Evolutionary conservation across 345 rosid genomes (phyloP), one percentile per base, ranked within the genome.

Genomic region (Hevea brasiliensis): DNA sequence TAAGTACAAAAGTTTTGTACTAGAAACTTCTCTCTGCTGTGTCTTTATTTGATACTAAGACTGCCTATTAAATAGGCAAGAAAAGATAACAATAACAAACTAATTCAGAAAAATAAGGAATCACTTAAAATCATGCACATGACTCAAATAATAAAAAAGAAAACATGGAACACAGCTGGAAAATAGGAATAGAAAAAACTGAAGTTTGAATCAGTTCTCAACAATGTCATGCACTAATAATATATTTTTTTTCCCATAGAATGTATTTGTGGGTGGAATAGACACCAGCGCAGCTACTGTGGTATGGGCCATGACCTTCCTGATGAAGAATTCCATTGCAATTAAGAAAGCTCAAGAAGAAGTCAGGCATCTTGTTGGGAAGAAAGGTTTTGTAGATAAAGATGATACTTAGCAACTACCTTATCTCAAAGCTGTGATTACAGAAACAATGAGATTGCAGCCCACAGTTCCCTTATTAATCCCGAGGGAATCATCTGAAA

Each of bases 291-390:
- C 85, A 0, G 68, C 81, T 2, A 65, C 85, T 0, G 66, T 81
- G 67, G 72, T 61, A 17, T 90, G 91, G 89, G 76, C 84, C 0
- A 87, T 88, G 83, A 80, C 85, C 0, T 72, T 72, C 10, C 76
- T 86, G 3, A 85, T 64, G 59, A 84, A 69, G 61, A 71, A 79
- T 56, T 81, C 82, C 0, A 21, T 57, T 61, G 72, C 72, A 11
- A 70, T 89, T 83, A 75, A 76, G 74, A 85, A 77, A 78, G 76
- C 45, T 74, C 86, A 85, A 71, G 71, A 13, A 17, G 84, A 86
- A 65, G 65, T 77, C 32, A 68, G 85, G 56, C 67, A 62, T 14
- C 4, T 54, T 4, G 26, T 82, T 50, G 83, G 87, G n/a, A 75
- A 74, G 12, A 78, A 70, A 63, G 79, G 77, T 3, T 72, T 78